These are phyloP conservation scores for Geosmithia flava DNA, from an alignment of 2,329 filamentous ascomycete species.

Conservation along the genomic window DNA sequence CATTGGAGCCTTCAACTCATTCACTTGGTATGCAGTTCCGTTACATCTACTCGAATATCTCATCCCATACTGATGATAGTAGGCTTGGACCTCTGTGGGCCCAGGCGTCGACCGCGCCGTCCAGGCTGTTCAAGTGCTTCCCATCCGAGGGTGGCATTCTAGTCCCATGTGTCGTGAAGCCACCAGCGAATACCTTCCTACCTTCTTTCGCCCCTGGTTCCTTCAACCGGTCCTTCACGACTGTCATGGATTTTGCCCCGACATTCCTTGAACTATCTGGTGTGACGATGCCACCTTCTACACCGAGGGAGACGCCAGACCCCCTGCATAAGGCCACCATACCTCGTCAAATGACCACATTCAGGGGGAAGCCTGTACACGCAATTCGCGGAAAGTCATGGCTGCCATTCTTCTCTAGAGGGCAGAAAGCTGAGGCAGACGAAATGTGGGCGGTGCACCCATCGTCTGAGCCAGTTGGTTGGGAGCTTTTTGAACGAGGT, in stretches of 20 bases:
- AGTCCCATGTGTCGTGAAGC: conserved; percentile 33
- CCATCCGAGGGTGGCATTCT: conserved; percentile 36
- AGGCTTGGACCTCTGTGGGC: conserved; percentile 37
- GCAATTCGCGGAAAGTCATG: conserved; percentile 36
- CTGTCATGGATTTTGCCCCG: conserved; percentile 36
- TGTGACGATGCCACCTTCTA: conserved; percentile 20
- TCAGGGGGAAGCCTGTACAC: conserved; percentile 33
- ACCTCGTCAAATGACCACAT: conserved; percentile 8
- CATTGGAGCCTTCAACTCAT: conserved; percentile 40
- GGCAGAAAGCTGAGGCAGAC: conserved; percentile 2
- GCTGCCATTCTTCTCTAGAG: conserved; percentile 21
- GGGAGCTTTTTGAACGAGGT: conserved; percentile 38
- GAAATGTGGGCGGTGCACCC: conserved; percentile 27
- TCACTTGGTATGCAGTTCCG: conserved; percentile 38
- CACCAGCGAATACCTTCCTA: conserved; percentile 4
- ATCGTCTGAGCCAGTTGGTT: conserved; percentile 36
- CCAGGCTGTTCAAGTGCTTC: conserved; percentile 24
- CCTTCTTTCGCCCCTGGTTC: conserved; percentile 2
- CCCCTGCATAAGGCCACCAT: no score
- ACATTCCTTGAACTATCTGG: conserved; percentile 32
- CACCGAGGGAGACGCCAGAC: no score
- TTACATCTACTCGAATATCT: no score
- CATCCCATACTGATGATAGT: no score
- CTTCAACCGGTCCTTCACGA: conserved; percentile 12
- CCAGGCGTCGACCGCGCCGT: conserved; percentile 23